A percentile compares a stretch with the other conserved stretches of the same genome.
phyloP scores from a whole-genome alignment of 495 filamentous ascomycete genomes.

The Neurospora sp. region DNA sequence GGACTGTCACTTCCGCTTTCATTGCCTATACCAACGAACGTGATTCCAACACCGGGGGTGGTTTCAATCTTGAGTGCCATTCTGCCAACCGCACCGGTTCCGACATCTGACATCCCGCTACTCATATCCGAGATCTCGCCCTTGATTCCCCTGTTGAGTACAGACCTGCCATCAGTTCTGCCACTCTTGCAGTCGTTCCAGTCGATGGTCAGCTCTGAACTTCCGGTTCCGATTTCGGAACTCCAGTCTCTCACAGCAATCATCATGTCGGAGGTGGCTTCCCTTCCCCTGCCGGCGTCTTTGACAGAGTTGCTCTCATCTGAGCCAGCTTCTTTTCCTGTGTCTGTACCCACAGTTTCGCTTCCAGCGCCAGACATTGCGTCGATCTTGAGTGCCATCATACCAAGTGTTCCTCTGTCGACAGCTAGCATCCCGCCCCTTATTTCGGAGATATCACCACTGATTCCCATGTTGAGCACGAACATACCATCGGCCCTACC shows the following conservation, averaged over 20 bases:
- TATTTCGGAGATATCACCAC: background rate
- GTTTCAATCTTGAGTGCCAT: constrained; percentile 1
- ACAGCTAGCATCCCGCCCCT: background rate
- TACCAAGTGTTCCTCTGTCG: background rate
- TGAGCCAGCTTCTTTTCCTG: background rate
- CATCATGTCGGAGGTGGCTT: constrained; percentile 1
- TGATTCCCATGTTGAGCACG: constrained; percentile 1
- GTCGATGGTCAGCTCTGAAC: constrained; percentile 7
- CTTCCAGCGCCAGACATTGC: background rate
- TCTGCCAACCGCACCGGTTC: background rate
- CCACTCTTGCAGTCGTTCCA: constrained; percentile 4
- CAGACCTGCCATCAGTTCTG: background rate
- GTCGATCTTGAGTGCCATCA: background rate
- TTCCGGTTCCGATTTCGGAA: background rate
- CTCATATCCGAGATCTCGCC: constrained; percentile 5
- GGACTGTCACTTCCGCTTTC: constrained; percentile 1
- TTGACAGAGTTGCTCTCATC: background rate
- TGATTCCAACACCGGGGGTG: background rate
- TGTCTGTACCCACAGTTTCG: background rate
- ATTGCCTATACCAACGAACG: constrained; percentile 2
- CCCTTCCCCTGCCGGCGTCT: constrained; percentile 1
- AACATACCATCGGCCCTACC: constrained; percentile 1
- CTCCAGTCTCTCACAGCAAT: constrained; percentile 1
- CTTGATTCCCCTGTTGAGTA: constrained; percentile 1
- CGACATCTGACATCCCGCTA: constrained; percentile 1